Percentiles rank a stretch among this genome's conserved stretches.
Evolutionary conservation across 148 eudicot species (phyloP).

Genomic region (Fallopia convolvulus): DNA sequence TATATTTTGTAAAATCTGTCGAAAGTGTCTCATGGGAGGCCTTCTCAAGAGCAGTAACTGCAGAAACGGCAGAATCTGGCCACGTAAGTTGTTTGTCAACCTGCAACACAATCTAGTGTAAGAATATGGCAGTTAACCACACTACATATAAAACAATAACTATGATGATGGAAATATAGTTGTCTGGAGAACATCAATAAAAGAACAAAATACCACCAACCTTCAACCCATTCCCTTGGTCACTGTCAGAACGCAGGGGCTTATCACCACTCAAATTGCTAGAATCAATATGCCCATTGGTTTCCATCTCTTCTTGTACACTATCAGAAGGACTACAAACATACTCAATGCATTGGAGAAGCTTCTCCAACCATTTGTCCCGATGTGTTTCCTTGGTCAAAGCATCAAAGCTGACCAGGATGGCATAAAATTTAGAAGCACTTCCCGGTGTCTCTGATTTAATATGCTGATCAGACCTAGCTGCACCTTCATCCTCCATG

Average conservation of each 20-base stretch:
- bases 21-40: constrained; percentile 61
- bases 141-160: background rate
- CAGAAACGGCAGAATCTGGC: constrained; percentile 73
- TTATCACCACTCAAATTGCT: constrained; percentile 18
- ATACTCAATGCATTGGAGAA: constrained; percentile 60
- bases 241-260: constrained; percentile 16
- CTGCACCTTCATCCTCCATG: constrained; percentile 57
- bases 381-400: constrained; percentile 67
- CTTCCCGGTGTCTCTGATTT: constrained; percentile 79
- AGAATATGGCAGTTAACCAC: constrained; percentile 3
- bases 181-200: background rate
- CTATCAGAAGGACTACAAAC: constrained; percentile 34
- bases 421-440: constrained; percentile 41
- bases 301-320: constrained; percentile 38
- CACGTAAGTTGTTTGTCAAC: constrained; percentile 34
- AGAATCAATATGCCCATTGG: constrained; percentile 19
- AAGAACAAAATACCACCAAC: constrained; percentile 14
- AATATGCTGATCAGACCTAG: constrained; percentile 35
- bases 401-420: constrained; percentile 53
- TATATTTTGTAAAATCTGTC: constrained; percentile 72
- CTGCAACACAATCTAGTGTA: constrained; percentile 20
- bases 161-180: background rate
- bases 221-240: constrained; percentile 37
- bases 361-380: constrained; percentile 86
- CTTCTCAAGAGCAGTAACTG: constrained; percentile 68